Base-by-base conservation (phyloP, 371 early-diverging fungal species). In the Rhizopus delemar region DNA sequence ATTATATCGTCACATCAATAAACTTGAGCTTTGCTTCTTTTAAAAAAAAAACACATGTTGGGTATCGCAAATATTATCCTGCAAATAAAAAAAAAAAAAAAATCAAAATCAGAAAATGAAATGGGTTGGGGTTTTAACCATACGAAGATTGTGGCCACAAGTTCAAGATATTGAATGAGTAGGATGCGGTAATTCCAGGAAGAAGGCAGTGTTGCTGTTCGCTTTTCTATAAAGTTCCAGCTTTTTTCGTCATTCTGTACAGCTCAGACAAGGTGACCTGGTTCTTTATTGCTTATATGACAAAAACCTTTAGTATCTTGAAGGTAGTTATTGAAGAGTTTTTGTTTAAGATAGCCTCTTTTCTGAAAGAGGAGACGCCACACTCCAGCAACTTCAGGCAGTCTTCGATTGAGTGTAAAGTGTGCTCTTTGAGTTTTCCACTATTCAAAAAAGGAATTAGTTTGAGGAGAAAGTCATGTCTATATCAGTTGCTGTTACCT, bases 161-260 rank as follows among this genome's bases (percentile, higher is more conserved):
- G 58, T 49, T 63, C 58, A 13, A 63, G 43, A 15, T 55, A 55
- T 32, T 55, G 56, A 13, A 41, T 13, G n/a, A 41, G 36, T 59
- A 59, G 7, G 29, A 34, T 28, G 5, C 45, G 39, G 29, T 58
- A 57, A 39, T 57, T 1, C 63, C 58, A 63, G 15, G 41, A 29
- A n/a, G 57, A 48, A 15, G 63, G 55, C 0, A 63, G 28, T 16
- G 45, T 50, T 9, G 49, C 58, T 7, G 63, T 49, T 43, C 54
- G 35, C 34, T 45, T 57, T 15, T 57, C 58, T 4, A 57, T 39
- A 33, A 57, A 52, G 31, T 22, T 22, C 54, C 58, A 63, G 8
- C 34, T 50, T 16, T 50, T 62, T n/a, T 43, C 6, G 31, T 36
- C 46, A n/a, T 62, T 28, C 38, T 39, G 41, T 3, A 56, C 35